Conservation (phyloP, 805 yeast genomes). For the Saccharomyces mikatae region DNA sequence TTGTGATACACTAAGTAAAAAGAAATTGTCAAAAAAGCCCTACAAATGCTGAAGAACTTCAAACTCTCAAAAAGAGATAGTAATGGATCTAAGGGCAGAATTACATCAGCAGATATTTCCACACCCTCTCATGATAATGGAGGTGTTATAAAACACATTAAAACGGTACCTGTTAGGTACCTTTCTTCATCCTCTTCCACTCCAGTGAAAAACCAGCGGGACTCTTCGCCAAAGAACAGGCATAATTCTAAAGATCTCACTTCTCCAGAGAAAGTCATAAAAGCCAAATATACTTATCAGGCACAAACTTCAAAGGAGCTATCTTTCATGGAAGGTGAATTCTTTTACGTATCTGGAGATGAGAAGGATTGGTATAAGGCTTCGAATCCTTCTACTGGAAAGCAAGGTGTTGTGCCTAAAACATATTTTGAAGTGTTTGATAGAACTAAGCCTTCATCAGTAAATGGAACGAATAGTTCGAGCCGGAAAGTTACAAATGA, state of each 20-base stretch:
- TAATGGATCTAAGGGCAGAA: conserved; percentile 21
- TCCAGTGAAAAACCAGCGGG: background rate
- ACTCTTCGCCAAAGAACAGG: conserved; percentile 3
- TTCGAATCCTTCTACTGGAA: conserved; percentile 70
- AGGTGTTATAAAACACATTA: conserved; percentile 17
- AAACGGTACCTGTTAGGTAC: conserved; percentile 20
- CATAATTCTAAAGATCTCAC: conserved; percentile 11
- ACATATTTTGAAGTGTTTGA: conserved; percentile 73
- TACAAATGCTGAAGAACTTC: conserved; percentile 23
- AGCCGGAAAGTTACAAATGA: conserved; percentile 11
- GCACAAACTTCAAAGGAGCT: conserved; percentile 80
- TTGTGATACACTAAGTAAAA: background rate
- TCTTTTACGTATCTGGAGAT: conserved; percentile 69
- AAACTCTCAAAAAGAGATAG: conserved; percentile 25
- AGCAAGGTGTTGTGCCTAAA: conserved; percentile 81
- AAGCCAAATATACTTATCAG: conserved; percentile 67
- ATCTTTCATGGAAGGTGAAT: conserved; percentile 73
- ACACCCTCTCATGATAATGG: conserved; percentile 21
- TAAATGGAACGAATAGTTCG: conserved; percentile 2
- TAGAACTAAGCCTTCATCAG: conserved; percentile 39
- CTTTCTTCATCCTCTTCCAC: conserved; percentile 3
- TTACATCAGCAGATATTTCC: conserved; percentile 32
- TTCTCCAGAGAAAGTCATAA: conserved; percentile 70
- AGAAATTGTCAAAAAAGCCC: background rate
- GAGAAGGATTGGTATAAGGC: conserved; percentile 80